Base-by-base conservation (phyloP, 805 yeast genomes). In the Ogataea chonburiensis region DNA sequence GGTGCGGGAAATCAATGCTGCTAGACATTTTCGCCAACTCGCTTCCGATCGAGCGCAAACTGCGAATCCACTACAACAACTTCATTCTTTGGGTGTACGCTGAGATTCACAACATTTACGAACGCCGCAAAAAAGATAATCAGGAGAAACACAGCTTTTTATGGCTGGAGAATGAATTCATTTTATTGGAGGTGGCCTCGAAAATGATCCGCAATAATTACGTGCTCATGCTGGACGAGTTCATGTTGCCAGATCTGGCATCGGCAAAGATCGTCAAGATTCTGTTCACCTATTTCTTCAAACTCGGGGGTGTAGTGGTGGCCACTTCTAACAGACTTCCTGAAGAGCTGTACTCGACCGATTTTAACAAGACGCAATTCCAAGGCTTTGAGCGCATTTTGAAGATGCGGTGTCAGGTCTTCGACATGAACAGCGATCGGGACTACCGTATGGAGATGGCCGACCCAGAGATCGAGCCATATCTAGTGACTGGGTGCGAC, bases 241-340 rank as follows among this genome's bases (percentile, higher is more conserved):
- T 82, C 60, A 79, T 81, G 83, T 53, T 82, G 19, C 89, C 89
- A 0, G 89, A 82, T 52, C 68, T 83, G 23, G 85, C 87, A 0
- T 72, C 84, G 15, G 88, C 86, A 1, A 81, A 79, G 49, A 78
- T 82, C 23, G 63, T 82, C 38, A 76, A 78, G 54, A 67, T 79
- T 10, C 57, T 82, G 32, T 79, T 82, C 58, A 77, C 82, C 0
- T 79, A 75, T 53, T 82, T 75, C 60, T 81, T 82, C 64, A 80
- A 77, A 47, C 55, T 82, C 9, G 89, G 89, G 3, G 89, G 89
- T 4, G 85, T 82, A 0, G 57, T 82, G 28, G 81, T 82, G 15
- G 86, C 88, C 3, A 82, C 87, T 2, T 77, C 86, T 3, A 82
- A 82, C 47, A 68, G 84, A 52, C 61, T 81, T 11, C 89, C 89